Conservation (phyloP, 352 stramenopile species). For the Phytophthora chlamydospora region DNA sequence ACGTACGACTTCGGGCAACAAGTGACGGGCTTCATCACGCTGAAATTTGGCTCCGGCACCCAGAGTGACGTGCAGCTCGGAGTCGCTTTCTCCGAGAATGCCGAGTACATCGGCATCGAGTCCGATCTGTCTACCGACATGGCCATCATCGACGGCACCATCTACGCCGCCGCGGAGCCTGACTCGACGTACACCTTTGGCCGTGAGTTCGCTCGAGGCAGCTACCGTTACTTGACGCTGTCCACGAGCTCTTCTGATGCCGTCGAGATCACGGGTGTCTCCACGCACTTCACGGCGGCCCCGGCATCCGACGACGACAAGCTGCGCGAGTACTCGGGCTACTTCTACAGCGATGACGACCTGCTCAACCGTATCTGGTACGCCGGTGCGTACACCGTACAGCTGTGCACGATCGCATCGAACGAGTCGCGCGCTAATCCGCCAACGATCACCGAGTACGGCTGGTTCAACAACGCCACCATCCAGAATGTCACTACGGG, state of each 20-base stretch:
- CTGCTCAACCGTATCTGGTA: slow-evolving; percentile 52
- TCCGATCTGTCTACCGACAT: slow-evolving; percentile 48
- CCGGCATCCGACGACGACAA: slow-evolving; percentile 29
- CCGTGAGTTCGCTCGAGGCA: slow-evolving; percentile 40
- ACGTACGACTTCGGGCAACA: slow-evolving; percentile 48
- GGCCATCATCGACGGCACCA: slow-evolving; percentile 41
- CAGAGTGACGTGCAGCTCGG: slow-evolving; percentile 25
- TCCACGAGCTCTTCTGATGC: slow-evolving; percentile 27
- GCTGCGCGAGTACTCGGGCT: slow-evolving; percentile 43
- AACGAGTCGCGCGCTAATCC: slow-evolving; percentile 44
- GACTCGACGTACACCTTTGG: slow-evolving; percentile 38
- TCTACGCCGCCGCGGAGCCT: slow-evolving; percentile 36
- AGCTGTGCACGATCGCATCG: slow-evolving; percentile 41
- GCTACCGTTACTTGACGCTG: slow-evolving; percentile 42
- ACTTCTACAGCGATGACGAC: slow-evolving; percentile 49
- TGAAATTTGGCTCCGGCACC: slow-evolving; percentile 35
- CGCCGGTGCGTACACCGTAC: slow-evolving; percentile 44
- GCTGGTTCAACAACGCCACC: slow-evolving; percentile 45
- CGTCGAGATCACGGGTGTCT: slow-evolving; percentile 35
- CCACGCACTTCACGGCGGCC: slow-evolving; percentile 42
- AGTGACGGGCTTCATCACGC: slow-evolving; percentile 36
- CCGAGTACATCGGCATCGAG: slow-evolving; percentile 37
- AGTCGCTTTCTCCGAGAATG: slow-evolving; percentile 43
- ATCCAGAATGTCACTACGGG: slow-evolving; percentile 31
- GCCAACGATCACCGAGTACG: slow-evolving; percentile 39